Conservation (phyloP, 2,329 filamentous ascomycete species). For the Fusarium veterinarium region DNA sequence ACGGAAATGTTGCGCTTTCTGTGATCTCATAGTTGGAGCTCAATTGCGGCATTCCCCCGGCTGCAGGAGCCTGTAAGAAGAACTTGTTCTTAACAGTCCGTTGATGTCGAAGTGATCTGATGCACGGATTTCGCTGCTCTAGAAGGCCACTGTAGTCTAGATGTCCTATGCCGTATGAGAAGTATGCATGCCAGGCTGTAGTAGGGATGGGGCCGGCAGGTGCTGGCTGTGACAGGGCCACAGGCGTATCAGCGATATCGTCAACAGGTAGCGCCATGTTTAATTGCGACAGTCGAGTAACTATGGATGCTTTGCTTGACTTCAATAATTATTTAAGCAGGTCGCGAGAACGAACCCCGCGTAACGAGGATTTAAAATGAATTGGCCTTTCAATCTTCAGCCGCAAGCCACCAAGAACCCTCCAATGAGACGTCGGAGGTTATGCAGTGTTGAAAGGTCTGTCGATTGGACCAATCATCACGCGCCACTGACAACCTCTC, state of each 20-base stretch:
- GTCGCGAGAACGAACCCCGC: background rate
- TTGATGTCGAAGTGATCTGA: background rate
- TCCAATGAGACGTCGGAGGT: background rate
- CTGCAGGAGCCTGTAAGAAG: background rate
- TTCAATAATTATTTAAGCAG: too few relatives aligned
- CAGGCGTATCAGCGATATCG: background rate
- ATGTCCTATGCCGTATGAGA: background rate
- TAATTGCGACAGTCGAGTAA: fast-evolving
- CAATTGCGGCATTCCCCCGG: background rate
- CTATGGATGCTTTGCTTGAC: background rate
- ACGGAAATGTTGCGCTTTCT: background rate
- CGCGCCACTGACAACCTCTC: too few relatives aligned
- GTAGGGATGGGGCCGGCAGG: background rate
- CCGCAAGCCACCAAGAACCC: background rate
- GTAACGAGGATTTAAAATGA: background rate
- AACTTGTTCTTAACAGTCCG: background rate
- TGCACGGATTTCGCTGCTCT: background rate
- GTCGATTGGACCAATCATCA: too few relatives aligned
- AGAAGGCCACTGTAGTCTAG: background rate
- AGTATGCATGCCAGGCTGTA: background rate
- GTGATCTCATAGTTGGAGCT: background rate
- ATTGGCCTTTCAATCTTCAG: background rate
- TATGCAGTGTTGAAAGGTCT: background rate
- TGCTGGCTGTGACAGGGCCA: background rate
- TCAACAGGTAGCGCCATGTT: background rate